A percentile compares a stretch with the other conserved stretches of the same genome.
These are phyloP conservation scores for Melampsora americana DNA, from an alignment of 1,284 basidiomycete species.

Conservation along the genomic window DNA sequence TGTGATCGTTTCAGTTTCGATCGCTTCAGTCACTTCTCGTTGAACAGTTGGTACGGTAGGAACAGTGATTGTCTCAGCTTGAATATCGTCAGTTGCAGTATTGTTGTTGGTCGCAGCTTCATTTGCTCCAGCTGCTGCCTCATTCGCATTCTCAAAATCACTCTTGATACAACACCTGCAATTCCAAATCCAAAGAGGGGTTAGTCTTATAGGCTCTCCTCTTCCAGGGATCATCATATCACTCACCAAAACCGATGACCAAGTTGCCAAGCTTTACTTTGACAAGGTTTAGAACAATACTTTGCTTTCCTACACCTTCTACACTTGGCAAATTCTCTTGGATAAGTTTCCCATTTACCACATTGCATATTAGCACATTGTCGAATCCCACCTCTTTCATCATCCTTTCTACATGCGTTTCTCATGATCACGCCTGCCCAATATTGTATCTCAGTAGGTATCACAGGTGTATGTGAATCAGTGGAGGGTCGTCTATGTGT, in stretches of 20 bases:
- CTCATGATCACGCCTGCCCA: constrained; percentile 99
- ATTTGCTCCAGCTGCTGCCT: background rate
- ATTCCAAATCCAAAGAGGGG: background rate
- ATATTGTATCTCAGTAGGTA: constrained; percentile 91
- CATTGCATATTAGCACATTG: constrained; percentile 99
- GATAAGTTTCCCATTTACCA: constrained; percentile 87
- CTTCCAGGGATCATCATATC: background rate
- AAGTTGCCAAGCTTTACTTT: constrained; percentile 93
- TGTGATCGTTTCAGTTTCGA: background rate
- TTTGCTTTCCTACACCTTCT: constrained; percentile 93
- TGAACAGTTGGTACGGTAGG: background rate
- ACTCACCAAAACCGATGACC: constrained; percentile 71
- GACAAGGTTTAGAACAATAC: constrained; percentile 97
- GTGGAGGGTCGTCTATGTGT: constrained; percentile 84
- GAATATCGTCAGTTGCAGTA: too few species aligned
- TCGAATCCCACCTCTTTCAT: constrained; percentile 81
- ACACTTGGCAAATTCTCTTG: constrained; percentile 96
- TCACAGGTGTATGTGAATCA: constrained; percentile 68
- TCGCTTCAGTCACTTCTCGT: background rate
- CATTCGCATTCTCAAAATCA: constrained; percentile 22
- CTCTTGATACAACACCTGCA: background rate
- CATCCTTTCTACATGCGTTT: constrained; percentile 97
- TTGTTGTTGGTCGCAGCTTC: background rate
- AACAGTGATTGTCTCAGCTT: constrained; percentile 23
- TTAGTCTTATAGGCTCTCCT: background rate